Conservation (phyloP, 108 stramenopile species). For the Nitzschia inconspicua region DNA sequence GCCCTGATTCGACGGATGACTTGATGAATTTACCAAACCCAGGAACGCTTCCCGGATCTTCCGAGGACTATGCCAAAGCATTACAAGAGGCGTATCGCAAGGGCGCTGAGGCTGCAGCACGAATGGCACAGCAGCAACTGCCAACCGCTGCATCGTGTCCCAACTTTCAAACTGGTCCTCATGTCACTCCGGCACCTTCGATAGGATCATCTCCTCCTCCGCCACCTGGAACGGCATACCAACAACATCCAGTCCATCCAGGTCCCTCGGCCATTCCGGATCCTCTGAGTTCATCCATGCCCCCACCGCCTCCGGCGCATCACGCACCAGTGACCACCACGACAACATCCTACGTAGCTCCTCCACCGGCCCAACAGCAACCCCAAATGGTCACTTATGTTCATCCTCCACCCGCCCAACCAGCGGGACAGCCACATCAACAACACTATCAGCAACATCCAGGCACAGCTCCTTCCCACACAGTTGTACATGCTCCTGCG, state of each 20-base stretch:
- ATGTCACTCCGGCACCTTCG: not conserved
- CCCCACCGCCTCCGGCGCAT: slow-evolving; percentile 11
- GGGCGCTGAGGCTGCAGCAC: slow-evolving; percentile 68
- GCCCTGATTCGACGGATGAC: not conserved
- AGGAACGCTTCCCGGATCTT: slow-evolving; percentile 39
- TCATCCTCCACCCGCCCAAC: not conserved
- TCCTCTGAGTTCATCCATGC: slow-evolving; percentile 26
- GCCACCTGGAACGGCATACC: slow-evolving; percentile 3
- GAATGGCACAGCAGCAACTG: slow-evolving; percentile 23
- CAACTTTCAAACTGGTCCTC: slow-evolving; percentile 33
- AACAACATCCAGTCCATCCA: not conserved
- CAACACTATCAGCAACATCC: not conserved
- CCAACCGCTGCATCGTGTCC: slow-evolving; percentile 46
- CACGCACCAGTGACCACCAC: slow-evolving; percentile 14
- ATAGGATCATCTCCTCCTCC: not conserved
- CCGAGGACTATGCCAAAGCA: slow-evolving; percentile 80
- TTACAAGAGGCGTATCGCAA: slow-evolving; percentile 80
- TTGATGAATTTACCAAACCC: slow-evolving; percentile 9
- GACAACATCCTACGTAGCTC: not conserved
- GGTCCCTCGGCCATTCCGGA: slow-evolving; percentile 8
- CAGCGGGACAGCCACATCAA: not conserved
- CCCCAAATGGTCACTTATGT: not conserved
- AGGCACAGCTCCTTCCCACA: too few species aligned
- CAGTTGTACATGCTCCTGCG: not conserved
- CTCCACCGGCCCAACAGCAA: slow-evolving; percentile 14